Evolutionary conservation across 2,329 filamentous ascomycete genomes (phyloP).

Genomic region (Talaromyces sp.): DNA sequence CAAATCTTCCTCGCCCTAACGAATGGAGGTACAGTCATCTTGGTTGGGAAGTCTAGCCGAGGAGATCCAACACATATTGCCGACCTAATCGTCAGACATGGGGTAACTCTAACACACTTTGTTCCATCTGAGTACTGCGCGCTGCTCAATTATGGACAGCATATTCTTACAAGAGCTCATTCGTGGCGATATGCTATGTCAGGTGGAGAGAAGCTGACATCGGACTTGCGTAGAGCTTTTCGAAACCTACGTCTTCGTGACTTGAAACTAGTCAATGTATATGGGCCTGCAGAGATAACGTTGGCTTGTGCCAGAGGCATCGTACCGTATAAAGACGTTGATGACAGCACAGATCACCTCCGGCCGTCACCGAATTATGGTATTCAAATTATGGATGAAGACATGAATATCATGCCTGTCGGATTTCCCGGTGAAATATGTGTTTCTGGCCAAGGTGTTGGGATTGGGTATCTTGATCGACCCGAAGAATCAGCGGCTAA

Average conservation of each 20-base stretch:
- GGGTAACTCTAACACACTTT: slow-evolving; percentile 21
- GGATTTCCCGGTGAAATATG: slow-evolving; percentile 42
- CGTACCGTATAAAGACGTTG: background rate
- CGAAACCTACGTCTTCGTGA: slow-evolving; percentile 10
- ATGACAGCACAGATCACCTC: background rate
- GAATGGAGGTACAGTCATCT: slow-evolving; percentile 20
- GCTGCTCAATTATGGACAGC: slow-evolving; percentile 21
- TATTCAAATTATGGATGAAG: slow-evolving; percentile 40
- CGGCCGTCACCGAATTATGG: slow-evolving; percentile 35
- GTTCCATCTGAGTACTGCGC: slow-evolving; percentile 24
- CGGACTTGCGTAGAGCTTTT: slow-evolving; percentile 12
- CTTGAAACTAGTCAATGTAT: slow-evolving; percentile 18
- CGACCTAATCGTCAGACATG: slow-evolving; percentile 19
- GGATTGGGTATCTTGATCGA: slow-evolving; percentile 21
- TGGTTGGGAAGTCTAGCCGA: slow-evolving; percentile 17
- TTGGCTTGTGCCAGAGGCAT: background rate
- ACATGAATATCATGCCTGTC: slow-evolving; percentile 35
- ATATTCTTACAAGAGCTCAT: slow-evolving; percentile 11
- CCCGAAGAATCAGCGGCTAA: background rate
- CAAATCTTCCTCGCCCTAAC: slow-evolving; percentile 22
- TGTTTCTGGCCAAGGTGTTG: slow-evolving; percentile 29
- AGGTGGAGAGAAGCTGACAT: slow-evolving; percentile 12
- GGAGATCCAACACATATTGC: slow-evolving; percentile 16
- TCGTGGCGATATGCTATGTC: slow-evolving; percentile 11
- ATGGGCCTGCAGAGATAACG: slow-evolving; percentile 21